Evolutionary conservation across 2,329 filamentous ascomycete species (phyloP).

Genomic region (Bimuria novae-zelandiae): DNA sequence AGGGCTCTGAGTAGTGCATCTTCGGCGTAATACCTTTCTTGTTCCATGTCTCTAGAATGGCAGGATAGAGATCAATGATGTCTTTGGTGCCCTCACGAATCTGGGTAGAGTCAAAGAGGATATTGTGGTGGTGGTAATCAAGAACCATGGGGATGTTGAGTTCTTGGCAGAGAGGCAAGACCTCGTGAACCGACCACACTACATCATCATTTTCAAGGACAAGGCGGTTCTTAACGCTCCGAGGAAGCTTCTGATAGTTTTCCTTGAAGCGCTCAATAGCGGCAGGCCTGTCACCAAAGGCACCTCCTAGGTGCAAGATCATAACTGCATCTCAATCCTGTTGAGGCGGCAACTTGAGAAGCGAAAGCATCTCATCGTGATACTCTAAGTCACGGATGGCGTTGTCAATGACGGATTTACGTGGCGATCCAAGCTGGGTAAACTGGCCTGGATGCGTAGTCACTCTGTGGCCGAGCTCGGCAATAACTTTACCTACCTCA

Average conservation of each 20-base stretch:
- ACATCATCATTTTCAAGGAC: conserved; percentile 97
- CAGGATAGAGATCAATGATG: conserved; percentile 73
- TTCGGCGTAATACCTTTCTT: conserved; percentile 86
- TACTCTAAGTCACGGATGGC: conserved; percentile 84
- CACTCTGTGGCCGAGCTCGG: conserved; percentile 78
- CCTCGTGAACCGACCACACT: conserved; percentile 86
- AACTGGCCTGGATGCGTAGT: conserved; percentile 90
- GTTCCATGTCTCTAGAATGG: conserved; percentile 83
- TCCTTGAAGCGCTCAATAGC: conserved; percentile 77
- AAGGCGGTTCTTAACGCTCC: conserved; percentile 75
- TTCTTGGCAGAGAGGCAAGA: conserved; percentile 88
- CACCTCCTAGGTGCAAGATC: conserved; percentile 91
- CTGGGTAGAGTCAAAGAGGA: conserved; percentile 74
- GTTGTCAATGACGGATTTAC: conserved; percentile 74
- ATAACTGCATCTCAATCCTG: conserved; percentile 85
- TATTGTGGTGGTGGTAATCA: conserved; percentile 96
- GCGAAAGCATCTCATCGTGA: conserved; percentile 80
- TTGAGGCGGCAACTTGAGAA: conserved; percentile 78
- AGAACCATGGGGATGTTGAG: conserved; percentile 91
- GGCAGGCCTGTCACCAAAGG: conserved; percentile 82
- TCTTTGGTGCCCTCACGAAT: conserved; percentile 84
- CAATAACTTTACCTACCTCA: conserved; percentile 76
- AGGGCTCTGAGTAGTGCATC: conserved; percentile 94
- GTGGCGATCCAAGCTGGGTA: conserved; percentile 86
- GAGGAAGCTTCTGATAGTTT: conserved; percentile 71